Evolutionary conservation across 2,329 filamentous ascomycete genomes (phyloP), one percentile per base, ranked within the genome.

Genomic region (Cladophialophora exuberans): DNA sequence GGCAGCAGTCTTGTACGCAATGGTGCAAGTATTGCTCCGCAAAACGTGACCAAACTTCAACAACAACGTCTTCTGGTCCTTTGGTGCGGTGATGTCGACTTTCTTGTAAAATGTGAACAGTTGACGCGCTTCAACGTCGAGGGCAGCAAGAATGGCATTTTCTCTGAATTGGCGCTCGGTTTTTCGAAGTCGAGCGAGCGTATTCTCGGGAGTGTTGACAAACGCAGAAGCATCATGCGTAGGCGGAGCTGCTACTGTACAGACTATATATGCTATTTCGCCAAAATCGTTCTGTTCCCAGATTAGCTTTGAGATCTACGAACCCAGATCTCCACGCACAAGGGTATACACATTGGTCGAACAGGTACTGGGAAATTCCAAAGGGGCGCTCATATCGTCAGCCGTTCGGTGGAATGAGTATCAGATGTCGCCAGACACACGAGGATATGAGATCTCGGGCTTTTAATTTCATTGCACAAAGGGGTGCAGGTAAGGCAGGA

Each of bases 21-120:
- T 65, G 11, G 58, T 60, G 43, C 63, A 65, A 28, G 57, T 52
- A 26, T 65, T 65, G 35, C 56, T 57, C 15, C 62, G 59, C 26
- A 63, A 55, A 7, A 65, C 57, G 39, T 54, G 52, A 35, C 60
- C 62, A 41, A 65, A 63, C 36, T 61, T 62, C 33, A 42, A 60
- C 25, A 64, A 43, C n/a, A 65, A 38, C 9, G 60, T 52, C 44
- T 60, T 62, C 39, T 63, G 61, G 22, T 65, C 63, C 35, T 57
- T 62, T 3, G 52, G 52, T 28, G 57, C 56, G 35, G 62, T 51
- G 28, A 65, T 60, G 23, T 65, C 63, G 22, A 62, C 56, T 41
- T 62, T 65, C 36, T 64, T 65, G 50, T 65, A 65, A 43, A 65
- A 65, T 17, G 63, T 65, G 36, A 61, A 64, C 13, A 65, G 54